Conservation (phyloP, 345 rosid species). For the Citrus reticulata region DNA sequence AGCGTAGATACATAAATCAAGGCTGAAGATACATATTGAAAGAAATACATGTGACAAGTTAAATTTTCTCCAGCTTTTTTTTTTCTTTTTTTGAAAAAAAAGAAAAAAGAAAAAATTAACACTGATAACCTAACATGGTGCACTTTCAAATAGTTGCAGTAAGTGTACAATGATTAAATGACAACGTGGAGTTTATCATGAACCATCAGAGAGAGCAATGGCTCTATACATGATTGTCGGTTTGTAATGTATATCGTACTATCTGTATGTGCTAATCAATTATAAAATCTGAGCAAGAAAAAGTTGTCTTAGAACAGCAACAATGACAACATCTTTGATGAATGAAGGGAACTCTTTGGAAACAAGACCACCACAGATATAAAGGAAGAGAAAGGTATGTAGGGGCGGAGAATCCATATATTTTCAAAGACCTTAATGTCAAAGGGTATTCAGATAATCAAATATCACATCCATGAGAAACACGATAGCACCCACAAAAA, state of each 20-base stretch:
- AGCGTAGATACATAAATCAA: constrained; percentile 5
- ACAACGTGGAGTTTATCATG: not conserved
- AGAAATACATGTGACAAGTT: not conserved
- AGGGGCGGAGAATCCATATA: not conserved
- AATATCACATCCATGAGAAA: not conserved
- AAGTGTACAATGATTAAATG: not conserved
- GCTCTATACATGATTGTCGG: not conserved
- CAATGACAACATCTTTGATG: not conserved
- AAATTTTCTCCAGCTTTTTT: not conserved
- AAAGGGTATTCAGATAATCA: not conserved
- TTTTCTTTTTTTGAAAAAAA: too few relatives aligned
- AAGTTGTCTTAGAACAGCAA: not conserved
- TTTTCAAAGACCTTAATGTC: not conserved
- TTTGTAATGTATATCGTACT: not conserved
- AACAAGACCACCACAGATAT: not conserved
- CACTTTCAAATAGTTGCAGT: not conserved
- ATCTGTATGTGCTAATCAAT: not conserved
- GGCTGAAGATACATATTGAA: not conserved
- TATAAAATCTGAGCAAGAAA: not conserved
- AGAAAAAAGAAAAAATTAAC: not conserved
- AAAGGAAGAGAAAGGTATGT: not conserved
- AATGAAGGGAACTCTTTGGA: not conserved
- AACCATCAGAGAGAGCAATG: not conserved
- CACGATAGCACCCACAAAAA: not conserved
- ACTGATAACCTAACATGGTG: not conserved